Evolutionary conservation across 2,329 filamentous ascomycete species (phyloP), one percentile per base, ranked within the genome.

Genomic region (Paradendryphiella salina): DNA sequence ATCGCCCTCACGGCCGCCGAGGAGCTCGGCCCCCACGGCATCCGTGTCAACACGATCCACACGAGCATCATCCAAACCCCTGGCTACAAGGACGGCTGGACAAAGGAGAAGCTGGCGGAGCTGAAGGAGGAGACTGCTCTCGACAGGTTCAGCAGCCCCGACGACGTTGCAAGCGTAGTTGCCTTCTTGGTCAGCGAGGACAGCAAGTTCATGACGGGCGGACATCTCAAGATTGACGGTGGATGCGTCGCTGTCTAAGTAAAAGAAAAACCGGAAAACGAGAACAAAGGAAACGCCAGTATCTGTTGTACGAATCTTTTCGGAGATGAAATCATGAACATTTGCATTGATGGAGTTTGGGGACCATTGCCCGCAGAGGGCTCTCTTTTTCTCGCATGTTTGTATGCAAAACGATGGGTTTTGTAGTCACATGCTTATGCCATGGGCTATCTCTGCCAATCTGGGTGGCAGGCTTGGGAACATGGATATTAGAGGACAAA

Each of bases 41-140:
- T 75, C 50, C 69, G 73, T 21, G 73, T 75, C 46, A 75, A 75
- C 57, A 75, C 72, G 2, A 71, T 75, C 13, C 73, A 75, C 52
- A 73, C 72, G 4, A 72, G 70, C 38, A 72, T 71, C 33, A 68
- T 75, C 18, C 66, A 73, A 31, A 67, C 68, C 2, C 67, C 70
- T 5, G 68, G 72, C 46, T 74, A 71, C 46, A 61, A 65, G 29
- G 61, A 69, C 28, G 55, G 71, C 3, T 74, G 71, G 71, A 65
- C 48, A n/a, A 50, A 61, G 15, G 69, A 73, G 45, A 67, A 66
- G 48, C 56, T 74, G 23, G 68, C 65, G 8, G 66, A 69, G 52
- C 50, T 74, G 43, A 57, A 66, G 46, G 59, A 57, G 6, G 66
- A 61, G 11, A 70, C 71, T n/a, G 65, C 71, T 2, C 52, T 75